These are phyloP conservation scores for Amanita subjunquillea DNA, from an alignment of 768 basidiomycete genomes.

Conservation along the genomic window DNA sequence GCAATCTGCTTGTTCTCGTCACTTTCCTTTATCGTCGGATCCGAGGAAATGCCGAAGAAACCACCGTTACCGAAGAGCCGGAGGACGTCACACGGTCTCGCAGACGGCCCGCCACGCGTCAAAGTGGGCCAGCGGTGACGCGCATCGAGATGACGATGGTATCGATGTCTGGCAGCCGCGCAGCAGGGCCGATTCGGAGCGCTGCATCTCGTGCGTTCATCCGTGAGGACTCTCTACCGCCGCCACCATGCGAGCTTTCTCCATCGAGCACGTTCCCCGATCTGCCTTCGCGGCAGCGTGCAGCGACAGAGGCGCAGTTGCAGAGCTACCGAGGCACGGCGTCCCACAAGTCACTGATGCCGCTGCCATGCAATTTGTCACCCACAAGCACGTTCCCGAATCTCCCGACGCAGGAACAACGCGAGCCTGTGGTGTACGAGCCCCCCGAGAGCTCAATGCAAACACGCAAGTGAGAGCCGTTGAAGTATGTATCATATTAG, in stretches of 20 bases:
- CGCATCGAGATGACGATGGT: not conserved
- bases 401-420: not conserved
- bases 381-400: not conserved
- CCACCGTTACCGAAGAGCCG: not conserved
- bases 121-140: no score
- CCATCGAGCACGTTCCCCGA: slow-evolving; percentile 1
- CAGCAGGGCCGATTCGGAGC: not conserved
- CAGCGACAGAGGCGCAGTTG: no score
- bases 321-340: not conserved
- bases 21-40: slow-evolving; percentile 14
- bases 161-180: not conserved
- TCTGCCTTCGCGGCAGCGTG: not conserved
- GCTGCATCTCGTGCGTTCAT: not conserved
- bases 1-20: slow-evolving; percentile 17
- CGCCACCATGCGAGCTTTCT: not conserved
- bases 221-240: not conserved
- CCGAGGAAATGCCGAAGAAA: not conserved
- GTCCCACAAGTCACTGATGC: not conserved
- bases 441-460: not conserved
- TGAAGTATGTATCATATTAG: not conserved
- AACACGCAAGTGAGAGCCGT: not conserved
- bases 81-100: not conserved
- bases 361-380: not conserved
- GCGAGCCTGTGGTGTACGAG: not conserved
- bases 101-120: not conserved